Conservation (phyloP, 2,329 filamentous ascomycete species). For the Rutstroemia sp. region DNA sequence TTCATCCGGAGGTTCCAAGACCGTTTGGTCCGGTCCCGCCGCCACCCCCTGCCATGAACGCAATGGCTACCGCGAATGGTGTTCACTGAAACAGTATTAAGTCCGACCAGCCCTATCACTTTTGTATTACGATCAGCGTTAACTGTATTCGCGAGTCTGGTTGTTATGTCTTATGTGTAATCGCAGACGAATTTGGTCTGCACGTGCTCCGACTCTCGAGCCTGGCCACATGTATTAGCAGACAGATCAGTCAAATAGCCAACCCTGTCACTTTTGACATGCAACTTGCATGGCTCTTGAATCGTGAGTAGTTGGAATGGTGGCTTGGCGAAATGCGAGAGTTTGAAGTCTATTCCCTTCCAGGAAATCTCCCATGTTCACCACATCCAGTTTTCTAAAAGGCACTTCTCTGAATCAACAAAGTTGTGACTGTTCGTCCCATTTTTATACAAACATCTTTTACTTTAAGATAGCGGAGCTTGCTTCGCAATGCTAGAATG, state of each 20-base stretch:
- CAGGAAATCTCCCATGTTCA: no score
- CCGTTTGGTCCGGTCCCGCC: conserved; percentile 29
- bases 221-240: conserved; percentile 6
- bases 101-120: not conserved
- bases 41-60: conserved; percentile 24
- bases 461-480: no score
- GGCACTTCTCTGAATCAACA: no score
- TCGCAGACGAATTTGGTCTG: not conserved
- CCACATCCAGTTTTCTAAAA: no score
- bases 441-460: no score
- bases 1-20: conserved; percentile 25
- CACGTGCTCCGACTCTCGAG: not conserved
- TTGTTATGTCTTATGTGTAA: not conserved
- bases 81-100: conserved; percentile 2
- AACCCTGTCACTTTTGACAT: not conserved
- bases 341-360: no score
- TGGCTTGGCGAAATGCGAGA: not conserved
- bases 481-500: no score
- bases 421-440: no score
- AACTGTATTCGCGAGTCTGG: not conserved
- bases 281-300: not conserved
- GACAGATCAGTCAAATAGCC: not conserved
- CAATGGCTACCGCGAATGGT: conserved; percentile 8
- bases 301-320: not conserved
- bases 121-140: conserved; percentile 6